phyloP scores from a whole-genome alignment of 495 filamentous ascomycete genomes.

The Aspergillus asperescens region DNA sequence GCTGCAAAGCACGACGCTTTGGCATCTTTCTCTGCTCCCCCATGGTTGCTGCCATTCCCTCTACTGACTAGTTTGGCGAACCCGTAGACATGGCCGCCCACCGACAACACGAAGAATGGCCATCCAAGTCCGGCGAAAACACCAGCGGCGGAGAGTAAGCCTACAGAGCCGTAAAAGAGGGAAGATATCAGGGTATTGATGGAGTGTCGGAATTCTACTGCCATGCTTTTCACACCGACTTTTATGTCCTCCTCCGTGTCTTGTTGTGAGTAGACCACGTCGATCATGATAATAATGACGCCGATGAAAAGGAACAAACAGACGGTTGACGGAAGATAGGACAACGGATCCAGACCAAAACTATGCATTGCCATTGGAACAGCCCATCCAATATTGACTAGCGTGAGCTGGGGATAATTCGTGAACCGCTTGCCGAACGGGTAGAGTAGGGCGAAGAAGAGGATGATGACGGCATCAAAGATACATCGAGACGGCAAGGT shows the following conservation, averaged over 20 bases:
- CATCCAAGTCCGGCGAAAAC: too few relatives aligned
- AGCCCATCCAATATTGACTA: background rate
- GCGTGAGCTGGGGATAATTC: background rate
- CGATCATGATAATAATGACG: background rate
- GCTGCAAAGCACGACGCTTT: too few relatives aligned
- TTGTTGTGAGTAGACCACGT: background rate
- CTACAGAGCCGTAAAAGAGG: too few relatives aligned
- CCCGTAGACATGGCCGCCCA: too few relatives aligned
- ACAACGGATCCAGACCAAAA: background rate
- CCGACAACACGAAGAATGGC: too few relatives aligned
- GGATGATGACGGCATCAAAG: background rate
- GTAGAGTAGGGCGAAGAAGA: background rate
- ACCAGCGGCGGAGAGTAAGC: too few relatives aligned
- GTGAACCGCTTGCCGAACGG: background rate
- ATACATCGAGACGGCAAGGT: background rate
- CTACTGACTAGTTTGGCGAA: too few relatives aligned
- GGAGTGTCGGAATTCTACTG: background rate
- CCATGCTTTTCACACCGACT: background rate
- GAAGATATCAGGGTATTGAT: background rate
- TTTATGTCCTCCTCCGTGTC: background rate
- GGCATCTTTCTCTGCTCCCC: too few relatives aligned
- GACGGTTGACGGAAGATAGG: too few relatives aligned
- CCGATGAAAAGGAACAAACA: background rate
- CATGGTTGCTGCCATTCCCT: too few relatives aligned
- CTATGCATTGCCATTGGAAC: background rate